Evolutionary conservation across 257 asterid species (phyloP).

Genomic region (Fraxinus anomala): DNA sequence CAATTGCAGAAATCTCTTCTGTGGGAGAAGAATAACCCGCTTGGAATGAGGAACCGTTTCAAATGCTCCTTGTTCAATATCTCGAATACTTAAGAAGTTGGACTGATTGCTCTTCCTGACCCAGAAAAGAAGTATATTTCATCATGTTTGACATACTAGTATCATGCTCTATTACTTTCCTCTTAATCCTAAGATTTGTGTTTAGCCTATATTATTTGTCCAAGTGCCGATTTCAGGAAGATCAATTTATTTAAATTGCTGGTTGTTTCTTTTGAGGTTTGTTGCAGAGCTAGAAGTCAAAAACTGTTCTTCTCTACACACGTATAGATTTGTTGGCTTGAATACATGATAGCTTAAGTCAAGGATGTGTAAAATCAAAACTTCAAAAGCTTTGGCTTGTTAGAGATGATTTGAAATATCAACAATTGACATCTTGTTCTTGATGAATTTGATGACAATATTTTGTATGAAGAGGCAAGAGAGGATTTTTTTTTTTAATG

Average conservation of each 20-base stretch:
- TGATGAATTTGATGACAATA: no score
- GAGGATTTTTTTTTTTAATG: no score
- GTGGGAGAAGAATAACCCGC: slow-evolving; percentile 54
- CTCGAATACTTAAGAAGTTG: background rate
- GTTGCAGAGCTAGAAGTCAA: background rate
- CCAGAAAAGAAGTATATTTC: background rate
- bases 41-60: slow-evolving; percentile 39
- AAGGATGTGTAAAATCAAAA: no score
- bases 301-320: background rate
- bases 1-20: slow-evolving; percentile 60
- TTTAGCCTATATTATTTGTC: background rate
- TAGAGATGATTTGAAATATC: no score
- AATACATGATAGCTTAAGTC: background rate
- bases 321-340: background rate
- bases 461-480: no score
- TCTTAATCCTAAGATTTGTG: background rate
- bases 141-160: slow-evolving; percentile 12
- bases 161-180: background rate
- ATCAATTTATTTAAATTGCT: background rate
- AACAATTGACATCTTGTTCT: no score
- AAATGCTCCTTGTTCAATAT: background rate
- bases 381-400: no score
- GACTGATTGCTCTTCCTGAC: background rate
- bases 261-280: background rate
- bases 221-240: background rate